These are phyloP conservation scores for Myxozyma melibiosi DNA, from an alignment of 805 yeast genomes.

Conservation along the genomic window DNA sequence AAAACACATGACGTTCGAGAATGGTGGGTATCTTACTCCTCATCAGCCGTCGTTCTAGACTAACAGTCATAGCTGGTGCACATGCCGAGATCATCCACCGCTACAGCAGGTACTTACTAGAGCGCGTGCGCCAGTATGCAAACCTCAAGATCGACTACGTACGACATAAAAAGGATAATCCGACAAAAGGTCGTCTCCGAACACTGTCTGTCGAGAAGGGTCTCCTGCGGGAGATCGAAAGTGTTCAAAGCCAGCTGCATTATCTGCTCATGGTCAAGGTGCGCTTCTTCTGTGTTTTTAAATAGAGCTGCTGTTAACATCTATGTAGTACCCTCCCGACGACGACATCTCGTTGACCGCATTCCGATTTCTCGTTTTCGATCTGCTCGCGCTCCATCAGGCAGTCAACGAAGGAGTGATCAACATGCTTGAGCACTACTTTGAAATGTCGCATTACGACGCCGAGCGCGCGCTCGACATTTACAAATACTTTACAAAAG, in stretches of 20 bases:
- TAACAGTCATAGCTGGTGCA: slow-evolving; percentile 27
- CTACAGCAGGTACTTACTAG: slow-evolving; percentile 70
- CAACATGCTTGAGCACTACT: slow-evolving; percentile 88
- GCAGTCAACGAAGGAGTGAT: slow-evolving; percentile 94
- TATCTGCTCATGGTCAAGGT: slow-evolving; percentile 67
- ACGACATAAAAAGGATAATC: slow-evolving; percentile 48
- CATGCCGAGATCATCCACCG: slow-evolving; percentile 51
- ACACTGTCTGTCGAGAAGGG: slow-evolving; percentile 73
- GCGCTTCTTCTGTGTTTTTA: not conserved
- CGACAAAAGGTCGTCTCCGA: slow-evolving; percentile 56
- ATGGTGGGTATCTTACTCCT: slow-evolving; percentile 40
- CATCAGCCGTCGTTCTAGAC: not conserved
- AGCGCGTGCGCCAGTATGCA: slow-evolving; percentile 70
- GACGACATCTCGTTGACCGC: slow-evolving; percentile 86
- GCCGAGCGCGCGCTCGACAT: slow-evolving; percentile 85
- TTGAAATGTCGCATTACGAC: slow-evolving; percentile 83
- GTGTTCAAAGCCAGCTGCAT: slow-evolving; percentile 80
- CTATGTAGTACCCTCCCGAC: slow-evolving; percentile 59
- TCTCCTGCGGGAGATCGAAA: slow-evolving; percentile 77
- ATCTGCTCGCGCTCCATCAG: slow-evolving; percentile 81
- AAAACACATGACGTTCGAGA: slow-evolving; percentile 39
- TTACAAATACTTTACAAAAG: slow-evolving; percentile 80
- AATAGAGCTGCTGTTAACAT: not conserved
- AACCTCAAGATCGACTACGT: slow-evolving; percentile 73
- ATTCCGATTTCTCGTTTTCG: slow-evolving; percentile 87